These are phyloP conservation scores for Fonsecaea erecta DNA, from an alignment of 2,329 filamentous ascomycete genomes.

Conservation along the genomic window DNA sequence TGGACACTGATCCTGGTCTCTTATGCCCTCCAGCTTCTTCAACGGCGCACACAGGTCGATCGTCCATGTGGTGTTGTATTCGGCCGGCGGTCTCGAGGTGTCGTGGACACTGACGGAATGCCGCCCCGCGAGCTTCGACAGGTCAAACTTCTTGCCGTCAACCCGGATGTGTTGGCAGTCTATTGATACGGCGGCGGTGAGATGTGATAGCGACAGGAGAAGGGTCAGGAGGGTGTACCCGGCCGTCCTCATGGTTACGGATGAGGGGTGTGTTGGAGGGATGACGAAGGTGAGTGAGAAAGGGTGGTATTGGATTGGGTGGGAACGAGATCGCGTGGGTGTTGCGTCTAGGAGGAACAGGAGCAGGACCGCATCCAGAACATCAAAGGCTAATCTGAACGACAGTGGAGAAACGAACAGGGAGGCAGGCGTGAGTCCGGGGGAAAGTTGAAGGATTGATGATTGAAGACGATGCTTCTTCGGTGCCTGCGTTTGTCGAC, in stretches of 20 bases:
- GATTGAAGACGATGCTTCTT: not conserved
- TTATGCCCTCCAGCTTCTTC: constrained; percentile 62
- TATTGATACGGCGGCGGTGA: constrained; percentile 37
- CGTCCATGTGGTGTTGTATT: constrained; percentile 78
- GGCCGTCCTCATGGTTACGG: constrained; percentile 24
- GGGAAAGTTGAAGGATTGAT: not conserved
- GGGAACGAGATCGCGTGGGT: not conserved
- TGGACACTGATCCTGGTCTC: constrained; percentile 66
- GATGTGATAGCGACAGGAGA: constrained; percentile 24
- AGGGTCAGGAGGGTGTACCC: constrained; percentile 18
- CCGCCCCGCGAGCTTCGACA: constrained; percentile 46
- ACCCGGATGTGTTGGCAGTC: constrained; percentile 46
- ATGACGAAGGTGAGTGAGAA: not conserved
- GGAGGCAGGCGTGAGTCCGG: not conserved
- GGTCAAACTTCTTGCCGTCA: constrained; percentile 47
- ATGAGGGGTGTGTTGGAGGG: constrained; percentile 2
- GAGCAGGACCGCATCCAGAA: not conserved
- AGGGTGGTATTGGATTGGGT: not conserved
- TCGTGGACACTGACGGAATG: constrained; percentile 39
- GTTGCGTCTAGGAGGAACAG: too few relatives aligned
- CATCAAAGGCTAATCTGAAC: constrained; percentile 2
- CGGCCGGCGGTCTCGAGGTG: constrained; percentile 35
- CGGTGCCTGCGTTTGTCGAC: not conserved
- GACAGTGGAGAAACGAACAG: constrained; percentile 6
- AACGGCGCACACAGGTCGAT: constrained; percentile 75